Evolutionary conservation across 805 yeast genomes (phyloP), one percentile per base, ranked within the genome.

Genomic region (Saturnispora halmiae): DNA sequence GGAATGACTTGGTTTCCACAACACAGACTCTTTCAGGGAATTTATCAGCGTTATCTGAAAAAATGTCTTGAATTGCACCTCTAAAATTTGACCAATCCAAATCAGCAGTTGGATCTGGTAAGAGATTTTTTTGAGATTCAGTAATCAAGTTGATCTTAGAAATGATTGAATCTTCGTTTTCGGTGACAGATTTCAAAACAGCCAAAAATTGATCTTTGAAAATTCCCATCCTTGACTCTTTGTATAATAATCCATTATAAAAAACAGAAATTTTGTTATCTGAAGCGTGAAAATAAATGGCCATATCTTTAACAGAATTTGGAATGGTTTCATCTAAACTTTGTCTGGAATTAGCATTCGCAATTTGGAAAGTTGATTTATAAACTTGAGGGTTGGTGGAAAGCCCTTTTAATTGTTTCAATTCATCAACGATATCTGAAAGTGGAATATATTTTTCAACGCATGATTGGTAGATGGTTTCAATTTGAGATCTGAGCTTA

Each of bases 21-120:
- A 92, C 95, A 66, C 97, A 86, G 10, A 82, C 70, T 56, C 95
- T 74, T 26, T 84, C 87, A 3, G 98, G 98, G 58, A 75, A 78
- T 51, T 71, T 72, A 34, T 70, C 77, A 11, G 98, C 96, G 57
- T 92, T 94, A 43, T 71, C 77, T 61, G 82, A 79, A 63, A 92
- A 92, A 33, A 92, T 88, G 54, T 92, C 98, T 56, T 92, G 99
- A 52, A 92, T 94, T 13, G 97, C 88, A 34, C 99, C 98, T 50
- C 94, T 73, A 62, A 76, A 92, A 22, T 82, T 82, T 31, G 79
- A 69, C 96, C 96, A 92, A 62, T 87, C 95, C 48, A 92, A 69
- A 52, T 87, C 82, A 8, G 66, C 59, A 7, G 86, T 83, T 33
- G 99, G 97, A 58, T 88, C 88, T 6, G 98, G 98, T 42, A 94